Conservation (phyloP, 2,329 filamentous ascomycete species). For the Pseudopithomyces maydicus region DNA sequence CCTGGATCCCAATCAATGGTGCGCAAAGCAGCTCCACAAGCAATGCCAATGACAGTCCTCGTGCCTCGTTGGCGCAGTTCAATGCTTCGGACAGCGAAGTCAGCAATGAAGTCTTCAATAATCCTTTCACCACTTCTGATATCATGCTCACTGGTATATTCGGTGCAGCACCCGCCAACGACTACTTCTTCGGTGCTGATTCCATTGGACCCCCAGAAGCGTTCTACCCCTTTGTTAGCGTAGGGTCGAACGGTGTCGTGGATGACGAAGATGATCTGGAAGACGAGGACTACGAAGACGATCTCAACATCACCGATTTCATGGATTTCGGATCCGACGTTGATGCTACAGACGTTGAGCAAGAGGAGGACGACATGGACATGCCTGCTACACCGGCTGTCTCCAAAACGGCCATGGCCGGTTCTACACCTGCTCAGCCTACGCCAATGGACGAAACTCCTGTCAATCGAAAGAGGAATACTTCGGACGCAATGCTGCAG, state of each 20-base stretch:
- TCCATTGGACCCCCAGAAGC: constrained; percentile 76
- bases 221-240: constrained; percentile 70
- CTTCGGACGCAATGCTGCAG: constrained; percentile 45
- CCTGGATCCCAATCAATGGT: constrained; percentile 35
- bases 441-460: constrained; percentile 29
- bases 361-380: constrained; percentile 43
- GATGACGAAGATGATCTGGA: constrained; percentile 63
- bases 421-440: constrained; percentile 37
- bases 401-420: constrained; percentile 33
- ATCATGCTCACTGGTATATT: constrained; percentile 80
- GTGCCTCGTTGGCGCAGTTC: constrained; percentile 40
- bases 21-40: constrained; percentile 46
- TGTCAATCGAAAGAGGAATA: constrained; percentile 29
- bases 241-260: constrained; percentile 61
- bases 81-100: constrained; percentile 47
- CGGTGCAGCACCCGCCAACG: constrained; percentile 47
- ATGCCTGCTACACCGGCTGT: constrained; percentile 42
- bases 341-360: constrained; percentile 41
- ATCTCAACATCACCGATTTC: constrained; percentile 46
- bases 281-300: constrained; percentile 64
- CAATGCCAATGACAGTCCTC: constrained; percentile 47
- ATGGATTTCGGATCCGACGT: constrained; percentile 44
- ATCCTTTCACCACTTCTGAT: constrained; percentile 56
- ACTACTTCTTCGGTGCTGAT: constrained; percentile 59
- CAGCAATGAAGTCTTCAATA: constrained; percentile 41